Conservation (phyloP, 2,329 filamentous ascomycete species). For the Colletotrichum sojae region DNA sequence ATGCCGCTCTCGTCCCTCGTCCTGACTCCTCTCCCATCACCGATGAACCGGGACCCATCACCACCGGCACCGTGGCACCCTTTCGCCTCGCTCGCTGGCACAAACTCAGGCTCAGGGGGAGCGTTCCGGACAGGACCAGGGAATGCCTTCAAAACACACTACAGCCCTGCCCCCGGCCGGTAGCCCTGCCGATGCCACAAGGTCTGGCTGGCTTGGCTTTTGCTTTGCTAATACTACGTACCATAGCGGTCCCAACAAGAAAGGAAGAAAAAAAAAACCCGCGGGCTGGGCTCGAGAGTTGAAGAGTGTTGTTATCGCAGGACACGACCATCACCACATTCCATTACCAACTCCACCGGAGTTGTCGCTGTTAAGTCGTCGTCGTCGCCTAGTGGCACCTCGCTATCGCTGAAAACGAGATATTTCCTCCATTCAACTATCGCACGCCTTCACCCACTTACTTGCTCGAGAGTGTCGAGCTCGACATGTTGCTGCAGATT, state of each 20-base stretch:
- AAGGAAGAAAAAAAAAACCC: too few relatives aligned
- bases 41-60: constrained; percentile 5
- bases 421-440: not conserved
- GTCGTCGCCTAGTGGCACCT: not conserved
- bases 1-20: constrained; percentile 18
- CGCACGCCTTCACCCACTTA: constrained; percentile 7
- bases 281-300: too few relatives aligned
- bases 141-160: constrained; percentile 27
- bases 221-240: not conserved
- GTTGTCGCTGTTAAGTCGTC: not conserved
- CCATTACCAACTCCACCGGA: not conserved
- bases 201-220: constrained; percentile 14
- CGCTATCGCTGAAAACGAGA: not conserved
- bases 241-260: too few relatives aligned
- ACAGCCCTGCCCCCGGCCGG: constrained; percentile 7
- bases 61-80: constrained; percentile 9
- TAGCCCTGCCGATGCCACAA: not conserved
- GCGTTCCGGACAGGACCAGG: constrained; percentile 16
- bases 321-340: constrained; percentile 10
- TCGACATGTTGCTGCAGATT: not conserved
- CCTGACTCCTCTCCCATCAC: too few relatives aligned
- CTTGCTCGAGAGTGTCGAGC: not conserved
- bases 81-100: not conserved
- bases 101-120: not conserved
- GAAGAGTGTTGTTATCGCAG: not conserved